phyloP scores from a whole-genome alignment of 257 asterid species.

The Solanum pimpinellifolium region DNA sequence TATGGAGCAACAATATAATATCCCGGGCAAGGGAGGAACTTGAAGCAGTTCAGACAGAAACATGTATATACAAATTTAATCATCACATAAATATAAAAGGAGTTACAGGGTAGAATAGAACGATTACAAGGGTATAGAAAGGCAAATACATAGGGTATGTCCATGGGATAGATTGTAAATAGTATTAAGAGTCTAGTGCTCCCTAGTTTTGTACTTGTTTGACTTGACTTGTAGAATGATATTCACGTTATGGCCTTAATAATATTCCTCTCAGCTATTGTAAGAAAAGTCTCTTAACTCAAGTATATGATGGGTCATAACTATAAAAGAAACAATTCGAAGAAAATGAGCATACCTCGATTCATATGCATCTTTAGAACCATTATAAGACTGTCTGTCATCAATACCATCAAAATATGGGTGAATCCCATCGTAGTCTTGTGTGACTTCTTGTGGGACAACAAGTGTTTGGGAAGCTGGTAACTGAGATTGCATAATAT shows the following conservation, averaged over 20 bases:
- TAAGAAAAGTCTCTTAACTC: neutral
- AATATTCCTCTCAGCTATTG: neutral
- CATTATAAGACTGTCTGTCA: slow-evolving; percentile 59
- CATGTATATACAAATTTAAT: neutral
- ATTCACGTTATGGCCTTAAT: neutral
- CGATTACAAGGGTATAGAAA: neutral
- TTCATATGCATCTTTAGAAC: slow-evolving; percentile 53
- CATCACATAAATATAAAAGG: neutral
- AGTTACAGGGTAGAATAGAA: neutral
- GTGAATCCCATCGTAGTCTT: slow-evolving; percentile 54
- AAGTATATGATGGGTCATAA: neutral
- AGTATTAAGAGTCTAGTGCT: neutral
- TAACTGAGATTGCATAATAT: slow-evolving; percentile 35
- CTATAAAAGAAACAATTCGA: neutral
- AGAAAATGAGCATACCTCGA: slow-evolving; percentile 35
- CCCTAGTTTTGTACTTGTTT: too few relatives aligned
- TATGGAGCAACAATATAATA: neutral
- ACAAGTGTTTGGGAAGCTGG: slow-evolving; percentile 17
- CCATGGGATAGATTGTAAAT: neutral
- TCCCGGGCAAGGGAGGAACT: neutral
- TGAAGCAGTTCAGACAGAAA: neutral
- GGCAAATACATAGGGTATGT: neutral
- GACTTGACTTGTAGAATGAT: too few relatives aligned
- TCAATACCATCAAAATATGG: slow-evolving; percentile 55
- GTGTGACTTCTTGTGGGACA: slow-evolving; percentile 28